Evolutionary conservation across 2,329 filamentous ascomycete species (phyloP), one percentile per base, ranked within the genome.

Genomic region (Talaromyces sp.): DNA sequence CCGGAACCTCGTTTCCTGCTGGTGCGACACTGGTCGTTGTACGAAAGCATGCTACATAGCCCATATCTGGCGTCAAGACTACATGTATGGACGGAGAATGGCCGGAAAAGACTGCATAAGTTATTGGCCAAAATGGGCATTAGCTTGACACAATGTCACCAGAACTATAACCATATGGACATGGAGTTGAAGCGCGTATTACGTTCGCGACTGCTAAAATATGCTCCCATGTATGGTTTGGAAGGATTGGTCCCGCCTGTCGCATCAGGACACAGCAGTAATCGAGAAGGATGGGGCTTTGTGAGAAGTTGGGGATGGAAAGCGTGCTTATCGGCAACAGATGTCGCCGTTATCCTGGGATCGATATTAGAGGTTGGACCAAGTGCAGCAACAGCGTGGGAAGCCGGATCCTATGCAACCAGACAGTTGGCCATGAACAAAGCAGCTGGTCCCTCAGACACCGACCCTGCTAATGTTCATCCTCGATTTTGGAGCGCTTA

Each of bases 221-320:
- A 96, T 69, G 92, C 92, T 0, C 91, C 91, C 1, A 81, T 96
- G 61, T 99, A 97, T 73, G 94, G 95, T 28, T 82, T 99, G 1
- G 92, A 97, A 63, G 94, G 93, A 53, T 85, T 99, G 67, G 91
- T 99, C 0, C 93, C 93, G 1, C 84, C 87, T 4, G 83, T 87
- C 10, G 86, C 88, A 60, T 86, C 87, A 5, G 87, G 89, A 4
- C 83, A 83, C 64, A 85, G 88, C 63, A 83, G 85, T 54, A 86
- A 81, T 17, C 93, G 93, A 69, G 91, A 96, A 71, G 92, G 91
- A 10, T 97, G 93, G 93, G 93, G 94, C 0, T 99, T 97, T 69
- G 93, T 97, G 17, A 84, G 92, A 59, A 96, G 91, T 70, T 99
- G 94, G 94, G 94, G 94, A 10, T 99, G 92, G 92, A 89, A 92